Evolutionary conservation across 192 early-diverging fungal genomes (phyloP).

Genomic region (Chytriomyces hyalinus): DNA sequence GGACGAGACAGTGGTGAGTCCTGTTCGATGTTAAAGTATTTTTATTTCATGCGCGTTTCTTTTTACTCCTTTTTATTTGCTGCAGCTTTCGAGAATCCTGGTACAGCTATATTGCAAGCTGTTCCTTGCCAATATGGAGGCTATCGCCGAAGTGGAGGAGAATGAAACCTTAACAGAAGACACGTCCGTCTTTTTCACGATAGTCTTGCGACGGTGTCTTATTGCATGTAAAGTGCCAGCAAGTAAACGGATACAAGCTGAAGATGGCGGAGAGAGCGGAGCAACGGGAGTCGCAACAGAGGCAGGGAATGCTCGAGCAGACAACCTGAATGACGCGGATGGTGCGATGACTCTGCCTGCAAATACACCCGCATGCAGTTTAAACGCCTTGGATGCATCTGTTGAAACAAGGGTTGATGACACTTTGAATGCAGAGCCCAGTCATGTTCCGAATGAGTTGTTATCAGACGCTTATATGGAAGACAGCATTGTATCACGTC

Average conservation of each 20-base stretch:
- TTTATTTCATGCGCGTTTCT: not conserved
- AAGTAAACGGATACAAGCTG: slow-evolving; percentile 11
- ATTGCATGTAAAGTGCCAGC: slow-evolving; percentile 23
- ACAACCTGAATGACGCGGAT: too few species aligned
- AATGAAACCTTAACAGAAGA: slow-evolving; percentile 9
- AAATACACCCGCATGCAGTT: too few species aligned
- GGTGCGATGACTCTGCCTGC: too few species aligned
- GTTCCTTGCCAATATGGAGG: slow-evolving; percentile 29
- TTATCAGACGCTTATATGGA: too few species aligned
- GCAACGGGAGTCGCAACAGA: too few species aligned
- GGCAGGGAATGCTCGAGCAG: too few species aligned
- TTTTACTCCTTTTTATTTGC: not conserved
- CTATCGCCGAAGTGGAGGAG: slow-evolving; percentile 8
- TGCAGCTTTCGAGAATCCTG: slow-evolving; percentile 29
- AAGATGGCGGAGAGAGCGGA: not conserved
- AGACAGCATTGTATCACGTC: too few species aligned
- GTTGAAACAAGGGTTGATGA: too few species aligned
- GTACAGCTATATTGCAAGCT: slow-evolving; percentile 34
- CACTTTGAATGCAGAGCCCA: too few species aligned
- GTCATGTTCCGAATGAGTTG: too few species aligned
- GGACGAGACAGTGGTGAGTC: slow-evolving; percentile 40
- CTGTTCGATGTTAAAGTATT: too few species aligned
- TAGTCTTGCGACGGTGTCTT: slow-evolving; percentile 27
- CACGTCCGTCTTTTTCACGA: slow-evolving; percentile 11
- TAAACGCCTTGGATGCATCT: too few species aligned